phyloP scores from a whole-genome alignment of 805 yeast genomes.

The Lipomyces starkeyi region DNA sequence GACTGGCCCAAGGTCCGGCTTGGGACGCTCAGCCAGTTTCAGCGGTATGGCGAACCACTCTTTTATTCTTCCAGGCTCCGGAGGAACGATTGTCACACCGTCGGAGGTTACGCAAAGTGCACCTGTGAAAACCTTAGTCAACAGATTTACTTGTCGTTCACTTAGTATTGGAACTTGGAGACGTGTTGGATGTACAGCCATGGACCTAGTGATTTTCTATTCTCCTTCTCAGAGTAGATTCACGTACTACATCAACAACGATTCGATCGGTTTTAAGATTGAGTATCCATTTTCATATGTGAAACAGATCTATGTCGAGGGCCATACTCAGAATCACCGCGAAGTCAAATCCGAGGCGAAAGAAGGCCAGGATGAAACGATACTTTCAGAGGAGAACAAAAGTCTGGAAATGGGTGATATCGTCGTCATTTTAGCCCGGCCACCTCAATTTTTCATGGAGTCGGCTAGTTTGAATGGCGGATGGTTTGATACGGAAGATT shows the following conservation, averaged over 20 bases:
- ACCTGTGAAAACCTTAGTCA: slow-evolving; percentile 15
- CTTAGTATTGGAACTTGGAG: slow-evolving; percentile 37
- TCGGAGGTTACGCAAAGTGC: neutral
- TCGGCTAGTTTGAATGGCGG: slow-evolving; percentile 22
- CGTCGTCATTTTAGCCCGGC: slow-evolving; percentile 19
- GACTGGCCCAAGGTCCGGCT: slow-evolving; percentile 12
- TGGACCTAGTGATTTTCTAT: slow-evolving; percentile 34
- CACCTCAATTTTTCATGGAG: slow-evolving; percentile 35
- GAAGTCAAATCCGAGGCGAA: neutral
- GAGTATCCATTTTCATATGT: slow-evolving; percentile 31
- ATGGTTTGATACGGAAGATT: slow-evolving; percentile 37
- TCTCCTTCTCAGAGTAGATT: slow-evolving; percentile 24
- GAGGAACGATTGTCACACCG: slow-evolving; percentile 22
- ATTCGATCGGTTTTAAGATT: slow-evolving; percentile 33
- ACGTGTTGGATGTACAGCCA: slow-evolving; percentile 28
- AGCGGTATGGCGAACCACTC: slow-evolving; percentile 22
- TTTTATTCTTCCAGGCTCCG: slow-evolving; percentile 17
- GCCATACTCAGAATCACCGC: slow-evolving; percentile 1
- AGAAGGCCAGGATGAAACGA: neutral
- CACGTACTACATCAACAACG: slow-evolving; percentile 36
- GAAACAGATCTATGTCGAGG: slow-evolving; percentile 30
- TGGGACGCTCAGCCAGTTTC: slow-evolving; percentile 32
- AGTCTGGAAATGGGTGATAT: slow-evolving; percentile 29
- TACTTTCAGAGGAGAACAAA: neutral
- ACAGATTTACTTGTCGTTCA: slow-evolving; percentile 24